Conservation (phyloP, 345 rosid genomes). For the Syzygium jambos region DNA sequence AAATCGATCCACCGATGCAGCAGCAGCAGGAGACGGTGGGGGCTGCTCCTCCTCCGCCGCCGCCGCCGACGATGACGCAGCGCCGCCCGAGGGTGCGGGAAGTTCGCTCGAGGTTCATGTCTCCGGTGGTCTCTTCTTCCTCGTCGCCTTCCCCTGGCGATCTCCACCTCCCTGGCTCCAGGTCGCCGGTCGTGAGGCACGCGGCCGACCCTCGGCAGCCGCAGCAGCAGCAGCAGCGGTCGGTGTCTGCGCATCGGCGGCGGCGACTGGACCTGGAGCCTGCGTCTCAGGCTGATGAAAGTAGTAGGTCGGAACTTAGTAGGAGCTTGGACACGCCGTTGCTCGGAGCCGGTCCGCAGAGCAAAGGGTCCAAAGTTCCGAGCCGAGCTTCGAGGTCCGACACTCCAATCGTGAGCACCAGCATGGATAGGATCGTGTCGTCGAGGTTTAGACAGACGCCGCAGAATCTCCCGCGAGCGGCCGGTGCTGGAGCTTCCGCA, state of each 20-base stretch:
- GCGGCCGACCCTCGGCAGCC: background rate
- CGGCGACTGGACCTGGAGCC: slow-evolving; percentile 35
- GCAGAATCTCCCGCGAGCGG: slow-evolving; percentile 14
- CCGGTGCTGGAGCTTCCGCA: slow-evolving; percentile 21
- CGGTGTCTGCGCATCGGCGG: slow-evolving; percentile 37
- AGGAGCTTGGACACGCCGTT: slow-evolving; percentile 53
- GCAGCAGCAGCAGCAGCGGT: slow-evolving; percentile 15
- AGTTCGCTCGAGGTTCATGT: slow-evolving; percentile 79
- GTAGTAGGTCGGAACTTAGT: slow-evolving; percentile 20
- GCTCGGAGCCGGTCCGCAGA: background rate
- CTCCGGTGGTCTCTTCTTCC: slow-evolving; percentile 33
- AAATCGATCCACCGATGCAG: background rate
- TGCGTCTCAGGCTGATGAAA: slow-evolving; percentile 26
- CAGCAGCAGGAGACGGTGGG: background rate
- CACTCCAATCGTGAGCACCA: slow-evolving; percentile 14
- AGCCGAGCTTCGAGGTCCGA: slow-evolving; percentile 9
- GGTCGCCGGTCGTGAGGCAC: slow-evolving; percentile 21
- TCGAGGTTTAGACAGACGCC: slow-evolving; percentile 16
- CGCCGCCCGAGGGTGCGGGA: slow-evolving; percentile 78
- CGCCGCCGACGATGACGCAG: slow-evolving; percentile 37
- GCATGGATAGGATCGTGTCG: slow-evolving; percentile 11
- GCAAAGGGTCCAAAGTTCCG: slow-evolving; percentile 2
- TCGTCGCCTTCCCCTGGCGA: slow-evolving; percentile 19
- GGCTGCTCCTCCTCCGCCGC: slow-evolving; percentile 2
- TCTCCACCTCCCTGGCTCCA: slow-evolving; percentile 21